These are phyloP conservation scores for Saccharomycopsis microspora DNA, from an alignment of 805 yeast genomes.

Conservation along the genomic window DNA sequence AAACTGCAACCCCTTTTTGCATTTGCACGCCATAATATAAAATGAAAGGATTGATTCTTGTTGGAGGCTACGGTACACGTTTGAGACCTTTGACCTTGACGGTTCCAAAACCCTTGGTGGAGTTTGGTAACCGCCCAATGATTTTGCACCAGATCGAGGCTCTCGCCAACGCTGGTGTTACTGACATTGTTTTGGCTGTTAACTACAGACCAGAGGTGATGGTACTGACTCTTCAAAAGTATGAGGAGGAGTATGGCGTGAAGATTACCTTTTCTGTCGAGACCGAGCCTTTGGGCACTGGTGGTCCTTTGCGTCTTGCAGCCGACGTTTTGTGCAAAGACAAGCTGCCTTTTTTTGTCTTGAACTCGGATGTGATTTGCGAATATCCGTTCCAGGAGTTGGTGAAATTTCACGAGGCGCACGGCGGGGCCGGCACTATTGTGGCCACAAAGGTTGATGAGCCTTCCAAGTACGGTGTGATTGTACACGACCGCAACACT, in stretches of 20 bases:
- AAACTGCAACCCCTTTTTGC: no score
- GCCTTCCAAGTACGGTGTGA: conserved; percentile 99
- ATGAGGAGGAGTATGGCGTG: conserved; percentile 92
- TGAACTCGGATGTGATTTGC: conserved; percentile 97
- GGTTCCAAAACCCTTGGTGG: conserved; percentile 92
- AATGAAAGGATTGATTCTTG: conserved; percentile 96
- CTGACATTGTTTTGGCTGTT: conserved; percentile 96
- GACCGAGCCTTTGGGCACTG: conserved; percentile 98
- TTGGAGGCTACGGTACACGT: conserved; percentile 99
- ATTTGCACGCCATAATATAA: conserved; percentile 6
- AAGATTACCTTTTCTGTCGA: conserved; percentile 94
- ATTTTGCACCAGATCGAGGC: conserved; percentile 98
- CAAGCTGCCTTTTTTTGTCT: conserved; percentile 91
- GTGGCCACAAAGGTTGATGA: conserved; percentile 99
- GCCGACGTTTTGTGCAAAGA: conserved; percentile 90
- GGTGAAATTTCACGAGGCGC: conserved; percentile 85
- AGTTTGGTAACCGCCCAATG: conserved; percentile 99
- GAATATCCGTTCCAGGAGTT: conserved; percentile 95
- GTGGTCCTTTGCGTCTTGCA: conserved; percentile 97
- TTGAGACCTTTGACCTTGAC: conserved; percentile 96
- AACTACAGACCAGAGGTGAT: conserved; percentile 99
- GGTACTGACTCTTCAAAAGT: conserved; percentile 90
- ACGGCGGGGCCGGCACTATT: conserved; percentile 97
- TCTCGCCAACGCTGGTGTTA: conserved; percentile 94
- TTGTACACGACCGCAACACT: conserved; percentile 91